Percentiles rank a stretch among this genome's conserved stretches.
phyloP scores from a whole-genome alignment of 2,329 filamentous ascomycete species.

The Tolypocladium endophyticum region DNA sequence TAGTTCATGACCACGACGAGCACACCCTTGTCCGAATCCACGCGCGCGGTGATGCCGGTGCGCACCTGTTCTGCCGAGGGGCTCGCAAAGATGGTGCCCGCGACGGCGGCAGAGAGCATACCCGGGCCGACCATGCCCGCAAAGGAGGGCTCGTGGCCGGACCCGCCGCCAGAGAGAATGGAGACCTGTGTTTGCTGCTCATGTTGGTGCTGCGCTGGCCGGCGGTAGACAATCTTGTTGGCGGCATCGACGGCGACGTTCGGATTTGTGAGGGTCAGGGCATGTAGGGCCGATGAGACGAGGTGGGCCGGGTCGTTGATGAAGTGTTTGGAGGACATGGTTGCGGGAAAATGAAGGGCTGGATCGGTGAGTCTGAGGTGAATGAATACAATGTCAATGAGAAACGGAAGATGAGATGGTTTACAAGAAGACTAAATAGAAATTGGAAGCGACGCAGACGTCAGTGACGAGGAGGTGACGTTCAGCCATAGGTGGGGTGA shows the following conservation, averaged over 20 bases:
- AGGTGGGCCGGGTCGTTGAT: conserved; percentile 73
- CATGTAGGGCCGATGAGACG: conserved; percentile 65
- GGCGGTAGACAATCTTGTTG: conserved; percentile 77
- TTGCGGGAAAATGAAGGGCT: conserved; percentile 1
- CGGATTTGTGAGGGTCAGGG: conserved; percentile 75
- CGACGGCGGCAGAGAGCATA: conserved; percentile 69
- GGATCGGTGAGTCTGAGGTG: neutral
- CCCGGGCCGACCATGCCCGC: conserved; percentile 75
- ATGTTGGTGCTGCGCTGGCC: conserved; percentile 28
- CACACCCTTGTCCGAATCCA: conserved; percentile 63
- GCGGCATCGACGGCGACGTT: conserved; percentile 64
- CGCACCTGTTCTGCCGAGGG: conserved; percentile 76
- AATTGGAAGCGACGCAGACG: neutral
- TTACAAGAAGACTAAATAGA: no score
- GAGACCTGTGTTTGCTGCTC: conserved; percentile 51
- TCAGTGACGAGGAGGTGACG: neutral
- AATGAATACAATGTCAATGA: neutral
- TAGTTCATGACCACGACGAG: conserved; percentile 95
- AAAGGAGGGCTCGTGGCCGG: conserved; percentile 84
- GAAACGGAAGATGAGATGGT: neutral
- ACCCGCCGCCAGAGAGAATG: conserved; percentile 79
- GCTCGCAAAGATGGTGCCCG: conserved; percentile 79
- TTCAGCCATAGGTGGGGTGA: neutral
- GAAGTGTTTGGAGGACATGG: conserved; percentile 67
- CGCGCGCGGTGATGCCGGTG: conserved; percentile 60